phyloP scores from a whole-genome alignment of 306 rosid genomes.

The Castanospermum australe region DNA sequence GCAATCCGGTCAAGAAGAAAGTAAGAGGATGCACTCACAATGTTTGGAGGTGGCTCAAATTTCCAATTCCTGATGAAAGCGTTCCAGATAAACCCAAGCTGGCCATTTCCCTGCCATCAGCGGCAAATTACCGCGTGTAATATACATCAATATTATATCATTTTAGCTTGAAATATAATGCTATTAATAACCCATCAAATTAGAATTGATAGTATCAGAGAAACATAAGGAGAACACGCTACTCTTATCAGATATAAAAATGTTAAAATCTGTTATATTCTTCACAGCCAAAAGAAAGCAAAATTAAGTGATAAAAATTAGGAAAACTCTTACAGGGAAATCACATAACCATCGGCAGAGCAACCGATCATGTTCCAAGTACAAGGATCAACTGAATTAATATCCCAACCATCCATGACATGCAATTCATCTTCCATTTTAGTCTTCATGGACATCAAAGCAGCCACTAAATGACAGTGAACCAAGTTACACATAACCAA shows the following conservation, averaged over 20 bases:
- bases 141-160: not conserved
- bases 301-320: not conserved
- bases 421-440: conserved; percentile 60
- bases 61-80: conserved; percentile 79
- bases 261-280: not conserved
- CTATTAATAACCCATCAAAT: not conserved
- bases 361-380: conserved; percentile 93
- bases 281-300: not conserved
- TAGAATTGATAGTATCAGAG: not conserved
- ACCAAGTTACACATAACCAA: not conserved
- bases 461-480: conserved; percentile 60
- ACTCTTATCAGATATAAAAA: not conserved
- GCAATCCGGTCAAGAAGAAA: conserved; percentile 16
- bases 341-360: conserved; percentile 74
- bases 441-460: conserved; percentile 90
- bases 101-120: conserved; percentile 76
- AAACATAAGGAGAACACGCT: not conserved
- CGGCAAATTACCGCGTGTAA: not conserved
- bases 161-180: conserved; percentile 1
- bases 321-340: conserved; percentile 67
- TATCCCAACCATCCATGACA: conserved; percentile 87
- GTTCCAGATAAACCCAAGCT: conserved; percentile 71
- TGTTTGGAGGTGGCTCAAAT: conserved; percentile 74
- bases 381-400: conserved; percentile 95
- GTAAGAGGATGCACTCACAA: conserved; percentile 55